Evolutionary conservation across 768 basidiomycete genomes (phyloP), one percentile per base, ranked within the genome.

Genomic region (Pulveroboletus sp.): DNA sequence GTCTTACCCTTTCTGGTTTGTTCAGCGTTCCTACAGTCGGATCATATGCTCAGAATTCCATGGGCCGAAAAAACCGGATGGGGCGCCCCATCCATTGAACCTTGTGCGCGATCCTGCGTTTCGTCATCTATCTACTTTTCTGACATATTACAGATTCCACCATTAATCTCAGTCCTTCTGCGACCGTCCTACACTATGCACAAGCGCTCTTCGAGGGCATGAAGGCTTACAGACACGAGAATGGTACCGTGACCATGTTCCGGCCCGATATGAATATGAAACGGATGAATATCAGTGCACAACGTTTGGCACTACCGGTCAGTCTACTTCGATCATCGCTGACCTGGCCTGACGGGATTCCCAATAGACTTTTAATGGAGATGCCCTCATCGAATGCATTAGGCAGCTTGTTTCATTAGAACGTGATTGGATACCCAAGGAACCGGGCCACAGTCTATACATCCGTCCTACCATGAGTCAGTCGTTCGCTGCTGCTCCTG

Each of bases 261-360:
- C 76, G 94, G 38, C 95, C 94, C 3, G 91, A 96, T 70, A 90
- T 91, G 89, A 96, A 97, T 72, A 95, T 97, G 93, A 84, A 83
- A 62, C 83, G 94, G 23, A 93, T 98, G 93, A 92, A 91, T 71
- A 78, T 57, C 39, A 90, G 86, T 61, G 93, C 94, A 13, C 57
- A 70, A 22, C 81, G 94, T 35, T 74, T 92, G 46, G 89, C 86
- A 17, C 65, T 91, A 40, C 89, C 89, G 10, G 88, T 88, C 52
- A 49, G 81, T 69, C 42, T 13, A 34, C 7, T 17, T 17, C 9
- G 22, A 7, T n/a, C 3, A 36, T 30, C 19, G n/a, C 23, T 30
- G n/a, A 11, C 13, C 32, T 22, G 17, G 1, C 9, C 31, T 63
- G 32, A 63, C 40, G 23, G 31, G 20, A 40, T 38, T 43, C 3